Percentiles rank a stretch among this genome's conserved stretches.
These are phyloP conservation scores for Zymoseptoria brevis DNA, from an alignment of 2,329 filamentous ascomycete species.

Conservation along the genomic window DNA sequence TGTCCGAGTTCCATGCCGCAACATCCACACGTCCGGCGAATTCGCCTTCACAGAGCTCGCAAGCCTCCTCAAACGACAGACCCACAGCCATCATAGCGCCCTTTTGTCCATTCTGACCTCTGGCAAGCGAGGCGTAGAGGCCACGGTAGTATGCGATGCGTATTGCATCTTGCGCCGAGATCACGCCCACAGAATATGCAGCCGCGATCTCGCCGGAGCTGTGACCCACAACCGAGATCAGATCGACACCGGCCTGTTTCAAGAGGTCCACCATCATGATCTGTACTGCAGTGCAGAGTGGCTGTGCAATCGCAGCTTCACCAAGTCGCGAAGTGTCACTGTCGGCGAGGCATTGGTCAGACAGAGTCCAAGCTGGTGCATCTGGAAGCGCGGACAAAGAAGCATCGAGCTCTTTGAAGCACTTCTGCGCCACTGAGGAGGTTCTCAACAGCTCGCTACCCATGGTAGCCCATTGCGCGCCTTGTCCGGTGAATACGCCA, in stretches of 20 bases:
- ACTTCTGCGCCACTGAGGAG: constrained; percentile 13
- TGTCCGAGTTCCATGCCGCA: constrained; percentile 33
- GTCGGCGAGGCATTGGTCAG: constrained; percentile 39
- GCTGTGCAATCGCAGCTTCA: constrained; percentile 39
- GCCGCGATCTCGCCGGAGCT: constrained; percentile 30
- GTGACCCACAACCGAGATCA: constrained; percentile 26
- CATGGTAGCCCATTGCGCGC: constrained; percentile 28
- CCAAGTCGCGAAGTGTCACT: constrained; percentile 23
- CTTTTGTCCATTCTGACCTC: constrained; percentile 1
- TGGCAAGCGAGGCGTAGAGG: constrained; percentile 9
- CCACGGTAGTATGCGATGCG: constrained; percentile 22
- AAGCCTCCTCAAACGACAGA: constrained; percentile 11
- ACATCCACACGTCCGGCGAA: constrained; percentile 22
- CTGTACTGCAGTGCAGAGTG: constrained; percentile 49
- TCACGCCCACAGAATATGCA: constrained; percentile 23
- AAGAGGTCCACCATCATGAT: constrained; percentile 42
- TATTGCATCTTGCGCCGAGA: constrained; percentile 17
- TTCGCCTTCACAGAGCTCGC: constrained; percentile 10
- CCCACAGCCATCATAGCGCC: constrained; percentile 33
- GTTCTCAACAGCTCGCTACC: constrained; percentile 19
- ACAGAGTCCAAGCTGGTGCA: constrained; percentile 23
- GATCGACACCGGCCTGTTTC: constrained; percentile 13
- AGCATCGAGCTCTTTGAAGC: constrained; percentile 12
- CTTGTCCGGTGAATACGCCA: constrained; percentile 31
- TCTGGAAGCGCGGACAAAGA: constrained; percentile 9